Conservation (phyloP, 2,329 filamentous ascomycete species). For the Macrophomina pseudophaseolina region DNA sequence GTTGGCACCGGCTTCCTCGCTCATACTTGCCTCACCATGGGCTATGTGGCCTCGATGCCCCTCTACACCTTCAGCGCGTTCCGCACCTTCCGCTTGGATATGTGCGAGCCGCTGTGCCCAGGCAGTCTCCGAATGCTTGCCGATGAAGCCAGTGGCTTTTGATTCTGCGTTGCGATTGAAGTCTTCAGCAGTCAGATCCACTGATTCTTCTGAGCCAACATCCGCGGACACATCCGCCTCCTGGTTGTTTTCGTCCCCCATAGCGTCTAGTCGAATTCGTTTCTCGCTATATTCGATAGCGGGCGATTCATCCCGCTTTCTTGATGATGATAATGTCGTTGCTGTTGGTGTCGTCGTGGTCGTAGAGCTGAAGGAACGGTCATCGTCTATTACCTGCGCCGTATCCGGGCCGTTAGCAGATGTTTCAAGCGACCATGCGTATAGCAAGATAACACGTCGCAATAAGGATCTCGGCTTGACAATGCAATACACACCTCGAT, state of each 20-base stretch:
- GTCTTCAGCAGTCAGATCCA: constrained; percentile 36
- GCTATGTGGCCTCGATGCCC: too few species aligned
- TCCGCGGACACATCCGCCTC: constrained; percentile 35
- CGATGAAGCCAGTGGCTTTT: constrained; percentile 36
- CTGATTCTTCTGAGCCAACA: constrained; percentile 35
- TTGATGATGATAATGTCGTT: too few species aligned
- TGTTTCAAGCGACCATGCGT: too few species aligned
- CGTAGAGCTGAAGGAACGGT: too few species aligned
- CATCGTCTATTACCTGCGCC: too few species aligned
- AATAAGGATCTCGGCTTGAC: too few species aligned
- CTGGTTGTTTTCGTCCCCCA: constrained; percentile 25
- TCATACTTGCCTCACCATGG: too few species aligned
- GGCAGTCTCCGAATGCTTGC: constrained; percentile 33
- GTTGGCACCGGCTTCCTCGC: not conserved
- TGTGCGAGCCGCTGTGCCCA: constrained; percentile 37
- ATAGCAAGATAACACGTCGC: too few species aligned
- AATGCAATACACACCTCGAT: constrained; percentile 1
- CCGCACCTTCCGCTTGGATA: constrained; percentile 26
- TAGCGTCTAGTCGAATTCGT: constrained; percentile 26
- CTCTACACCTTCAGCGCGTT: too few species aligned
- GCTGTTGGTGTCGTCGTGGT: too few species aligned
- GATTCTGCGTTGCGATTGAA: constrained; percentile 32
- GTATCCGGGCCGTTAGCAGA: not conserved
- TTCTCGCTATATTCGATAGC: constrained; percentile 26
- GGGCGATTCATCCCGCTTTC: too few species aligned